These are phyloP conservation scores for Crithidia bombi DNA, from an alignment of 208 protist species.

Conservation along the genomic window DNA sequence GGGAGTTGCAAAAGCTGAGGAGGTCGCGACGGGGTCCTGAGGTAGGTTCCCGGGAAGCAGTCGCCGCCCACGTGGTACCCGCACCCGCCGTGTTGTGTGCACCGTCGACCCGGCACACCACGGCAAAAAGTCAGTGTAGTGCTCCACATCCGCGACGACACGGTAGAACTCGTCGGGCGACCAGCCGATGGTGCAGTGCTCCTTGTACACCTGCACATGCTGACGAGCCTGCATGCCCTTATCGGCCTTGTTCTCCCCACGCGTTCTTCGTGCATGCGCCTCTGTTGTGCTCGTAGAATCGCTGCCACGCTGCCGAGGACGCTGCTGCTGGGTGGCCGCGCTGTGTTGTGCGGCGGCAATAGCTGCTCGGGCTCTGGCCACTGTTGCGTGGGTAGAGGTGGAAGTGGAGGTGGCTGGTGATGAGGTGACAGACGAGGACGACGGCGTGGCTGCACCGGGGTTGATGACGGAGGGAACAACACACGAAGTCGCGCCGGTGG, in stretches of 20 bases:
- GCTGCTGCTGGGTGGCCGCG: background rate
- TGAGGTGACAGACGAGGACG: background rate
- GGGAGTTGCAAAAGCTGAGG: background rate
- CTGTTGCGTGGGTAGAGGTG: slow-evolving; percentile 18
- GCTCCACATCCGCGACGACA: slow-evolving; percentile 78
- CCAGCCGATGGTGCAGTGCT: slow-evolving; percentile 86
- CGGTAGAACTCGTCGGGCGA: slow-evolving; percentile 62
- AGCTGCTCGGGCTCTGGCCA: slow-evolving; percentile 38
- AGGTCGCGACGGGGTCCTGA: background rate
- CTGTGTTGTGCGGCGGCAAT: slow-evolving; percentile 34
- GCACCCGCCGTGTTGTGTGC: slow-evolving; percentile 44
- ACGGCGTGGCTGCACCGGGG: background rate
- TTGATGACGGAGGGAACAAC: background rate
- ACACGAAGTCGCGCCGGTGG: background rate
- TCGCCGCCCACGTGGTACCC: slow-evolving; percentile 19
- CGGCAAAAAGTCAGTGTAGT: slow-evolving; percentile 77
- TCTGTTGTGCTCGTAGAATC: background rate
- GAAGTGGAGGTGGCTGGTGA: background rate
- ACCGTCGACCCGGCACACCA: slow-evolving; percentile 78
- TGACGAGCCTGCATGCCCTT: background rate
- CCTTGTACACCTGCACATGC: slow-evolving; percentile 62
- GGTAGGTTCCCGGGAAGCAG: slow-evolving; percentile 10
- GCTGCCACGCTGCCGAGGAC: background rate
- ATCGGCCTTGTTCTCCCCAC: background rate
- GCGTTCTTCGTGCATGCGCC: background rate